Conservation (phyloP, 495 filamentous ascomycete genomes). For the Talaromyces nanjingensis region DNA sequence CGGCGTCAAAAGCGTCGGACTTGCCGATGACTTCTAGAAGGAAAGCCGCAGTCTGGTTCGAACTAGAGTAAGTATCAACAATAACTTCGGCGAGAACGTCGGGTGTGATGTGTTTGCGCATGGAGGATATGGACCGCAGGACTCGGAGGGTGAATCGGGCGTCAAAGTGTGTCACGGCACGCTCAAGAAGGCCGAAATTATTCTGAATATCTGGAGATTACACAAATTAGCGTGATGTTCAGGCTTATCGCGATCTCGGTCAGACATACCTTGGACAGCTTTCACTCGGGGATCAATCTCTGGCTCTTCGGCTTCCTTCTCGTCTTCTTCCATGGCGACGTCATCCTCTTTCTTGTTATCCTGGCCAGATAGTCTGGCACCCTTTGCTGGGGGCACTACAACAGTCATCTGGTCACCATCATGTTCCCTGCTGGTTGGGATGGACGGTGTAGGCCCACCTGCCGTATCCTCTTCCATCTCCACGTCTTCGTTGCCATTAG, state of each 20-base stretch:
- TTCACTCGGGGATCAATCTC: constrained; percentile 56
- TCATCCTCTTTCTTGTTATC: constrained; percentile 57
- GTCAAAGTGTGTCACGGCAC: constrained; percentile 89
- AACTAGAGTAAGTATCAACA: constrained; percentile 66
- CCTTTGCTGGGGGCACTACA: constrained; percentile 73
- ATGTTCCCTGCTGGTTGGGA: constrained; percentile 55
- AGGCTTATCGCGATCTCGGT: not conserved
- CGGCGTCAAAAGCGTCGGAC: constrained; percentile 51
- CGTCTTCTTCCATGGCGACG: constrained; percentile 65
- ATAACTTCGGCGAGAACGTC: constrained; percentile 77
- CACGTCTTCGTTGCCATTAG: constrained; percentile 70
- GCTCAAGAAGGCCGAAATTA: constrained; percentile 86
- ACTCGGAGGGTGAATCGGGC: constrained; percentile 89
- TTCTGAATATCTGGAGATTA: constrained; percentile 70
- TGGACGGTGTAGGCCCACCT: constrained; percentile 47
- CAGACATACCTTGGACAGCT: constrained; percentile 49
- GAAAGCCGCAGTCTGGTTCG: constrained; percentile 57
- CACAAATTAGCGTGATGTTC: not conserved
- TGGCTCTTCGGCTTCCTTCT: constrained; percentile 45
- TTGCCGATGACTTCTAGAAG: constrained; percentile 63
- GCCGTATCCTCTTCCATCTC: constrained; percentile 75
- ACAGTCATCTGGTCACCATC: constrained; percentile 82
- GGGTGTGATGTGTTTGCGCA: constrained; percentile 81
- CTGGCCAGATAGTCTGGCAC: constrained; percentile 53
- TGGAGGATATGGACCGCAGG: constrained; percentile 86